Percentiles rank a stretch among this genome's conserved stretches.
These are phyloP conservation scores for Claviceps paspali DNA, from an alignment of 2,329 filamentous ascomycete genomes.

Conservation along the genomic window DNA sequence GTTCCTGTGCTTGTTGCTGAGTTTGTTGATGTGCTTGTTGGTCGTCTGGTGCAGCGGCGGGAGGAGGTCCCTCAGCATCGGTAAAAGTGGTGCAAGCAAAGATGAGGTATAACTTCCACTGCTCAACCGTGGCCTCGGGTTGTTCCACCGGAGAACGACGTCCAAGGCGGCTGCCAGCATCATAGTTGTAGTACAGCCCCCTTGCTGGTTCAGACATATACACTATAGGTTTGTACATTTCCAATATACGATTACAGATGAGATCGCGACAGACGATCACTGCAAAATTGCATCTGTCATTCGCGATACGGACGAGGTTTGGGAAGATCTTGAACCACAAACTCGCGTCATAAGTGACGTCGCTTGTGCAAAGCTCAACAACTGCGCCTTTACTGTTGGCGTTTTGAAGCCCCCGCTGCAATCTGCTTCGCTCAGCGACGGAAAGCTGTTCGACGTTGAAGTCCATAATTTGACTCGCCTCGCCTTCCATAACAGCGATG, in stretches of 20 bases:
- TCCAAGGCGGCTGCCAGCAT: slow-evolving; percentile 35
- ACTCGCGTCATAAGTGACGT: slow-evolving; percentile 84
- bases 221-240: slow-evolving; percentile 80
- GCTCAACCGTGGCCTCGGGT: slow-evolving; percentile 79
- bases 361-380: slow-evolving; percentile 88
- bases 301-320: slow-evolving; percentile 80
- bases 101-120: slow-evolving; percentile 95
- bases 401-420: slow-evolving; percentile 79
- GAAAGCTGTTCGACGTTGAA: slow-evolving; percentile 85
- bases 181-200: slow-evolving; percentile 47
- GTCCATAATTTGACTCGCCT: slow-evolving; percentile 77
- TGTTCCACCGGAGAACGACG: slow-evolving; percentile 51
- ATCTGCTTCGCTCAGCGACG: slow-evolving; percentile 77
- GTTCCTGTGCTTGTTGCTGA: too few species aligned
- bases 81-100: slow-evolving; percentile 94
- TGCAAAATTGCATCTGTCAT: slow-evolving; percentile 80
- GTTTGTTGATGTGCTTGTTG: too few species aligned
- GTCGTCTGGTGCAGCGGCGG: slow-evolving; percentile 29
- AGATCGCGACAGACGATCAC: slow-evolving; percentile 83
- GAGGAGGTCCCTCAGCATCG: slow-evolving; percentile 50
- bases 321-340: slow-evolving; percentile 98
- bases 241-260: slow-evolving; percentile 78
- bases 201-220: slow-evolving; percentile 60
- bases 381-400: slow-evolving; percentile 73
- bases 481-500: slow-evolving; percentile 83